phyloP scores from a whole-genome alignment of 805 yeast genomes.

The Candida ulmi region DNA sequence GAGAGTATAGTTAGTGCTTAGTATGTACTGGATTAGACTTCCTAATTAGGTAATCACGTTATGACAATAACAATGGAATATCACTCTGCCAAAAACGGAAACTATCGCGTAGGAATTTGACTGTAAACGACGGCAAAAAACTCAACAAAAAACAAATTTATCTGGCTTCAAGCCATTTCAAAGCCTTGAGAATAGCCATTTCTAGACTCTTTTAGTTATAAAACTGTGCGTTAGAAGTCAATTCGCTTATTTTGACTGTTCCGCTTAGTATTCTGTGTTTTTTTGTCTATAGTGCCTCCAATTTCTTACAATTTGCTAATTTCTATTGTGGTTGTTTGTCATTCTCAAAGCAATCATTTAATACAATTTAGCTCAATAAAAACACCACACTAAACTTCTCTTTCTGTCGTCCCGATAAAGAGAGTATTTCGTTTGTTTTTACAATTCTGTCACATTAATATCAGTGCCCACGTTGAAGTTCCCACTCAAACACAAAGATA shows the following conservation, averaged over 20 bases:
- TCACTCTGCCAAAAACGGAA: background rate
- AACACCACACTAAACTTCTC: no score
- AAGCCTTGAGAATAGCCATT: no score
- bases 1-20: no score
- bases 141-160: background rate
- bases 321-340: background rate
- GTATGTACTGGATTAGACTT: background rate
- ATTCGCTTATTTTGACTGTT: background rate
- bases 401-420: no score
- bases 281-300: background rate
- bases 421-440: no score
- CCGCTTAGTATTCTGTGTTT: background rate
- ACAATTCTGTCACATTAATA: background rate
- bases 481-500: slow-evolving; percentile 5
- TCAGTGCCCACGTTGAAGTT: slow-evolving; percentile 18
- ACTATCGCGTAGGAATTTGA: background rate
- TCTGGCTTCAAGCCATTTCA: no score
- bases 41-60: background rate
- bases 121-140: slow-evolving; percentile 1
- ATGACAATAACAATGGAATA: no score
- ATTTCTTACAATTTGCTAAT: background rate
- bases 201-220: background rate
- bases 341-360: background rate
- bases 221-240: background rate
- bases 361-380: no score